Evolutionary conservation across 495 filamentous ascomycete genomes (phyloP).

Genomic region (Trichocladium uniseriatum): DNA sequence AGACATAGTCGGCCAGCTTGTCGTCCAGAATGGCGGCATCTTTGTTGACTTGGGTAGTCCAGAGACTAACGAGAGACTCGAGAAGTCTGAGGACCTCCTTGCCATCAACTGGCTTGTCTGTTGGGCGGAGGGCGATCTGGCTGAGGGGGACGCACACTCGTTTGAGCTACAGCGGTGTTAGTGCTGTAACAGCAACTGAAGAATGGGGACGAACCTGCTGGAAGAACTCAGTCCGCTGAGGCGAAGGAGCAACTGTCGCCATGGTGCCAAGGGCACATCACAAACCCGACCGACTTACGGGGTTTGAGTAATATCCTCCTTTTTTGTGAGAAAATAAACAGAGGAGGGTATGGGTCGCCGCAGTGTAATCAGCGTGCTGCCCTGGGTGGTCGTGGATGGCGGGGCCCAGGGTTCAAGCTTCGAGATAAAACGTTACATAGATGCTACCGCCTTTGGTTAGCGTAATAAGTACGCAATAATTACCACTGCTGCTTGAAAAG

Average conservation of each 20-base stretch:
- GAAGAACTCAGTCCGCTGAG: constrained; percentile 23
- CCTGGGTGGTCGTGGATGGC: too few species aligned
- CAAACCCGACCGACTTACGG: too few species aligned
- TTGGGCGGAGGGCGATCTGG: constrained; percentile 53
- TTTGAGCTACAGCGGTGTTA: constrained; percentile 18
- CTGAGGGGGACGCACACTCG: constrained; percentile 70
- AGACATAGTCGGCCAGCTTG: constrained; percentile 86
- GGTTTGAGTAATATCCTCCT: too few species aligned
- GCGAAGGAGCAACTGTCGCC: constrained; percentile 11
- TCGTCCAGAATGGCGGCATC: constrained; percentile 54
- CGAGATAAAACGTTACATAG: too few species aligned
- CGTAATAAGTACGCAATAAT: too few species aligned
- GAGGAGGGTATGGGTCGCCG: too few species aligned
- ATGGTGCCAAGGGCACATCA: constrained; percentile 6
- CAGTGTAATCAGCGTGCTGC: too few species aligned
- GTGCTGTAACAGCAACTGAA: not conserved
- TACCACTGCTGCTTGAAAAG: too few species aligned
- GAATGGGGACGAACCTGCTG: constrained; percentile 14
- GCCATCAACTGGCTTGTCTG: constrained; percentile 42
- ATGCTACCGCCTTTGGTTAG: too few species aligned
- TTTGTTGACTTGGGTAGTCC: constrained; percentile 43
- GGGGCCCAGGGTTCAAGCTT: too few species aligned
- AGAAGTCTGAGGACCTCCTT: constrained; percentile 48
- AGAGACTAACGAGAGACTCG: constrained; percentile 41
- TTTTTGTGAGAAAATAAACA: too few species aligned